Percentiles rank a stretch among this genome's conserved stretches.
Conservation (phyloP, 2,329 filamentous ascomycete genomes). For the Paracamarosporium sp. region DNA sequence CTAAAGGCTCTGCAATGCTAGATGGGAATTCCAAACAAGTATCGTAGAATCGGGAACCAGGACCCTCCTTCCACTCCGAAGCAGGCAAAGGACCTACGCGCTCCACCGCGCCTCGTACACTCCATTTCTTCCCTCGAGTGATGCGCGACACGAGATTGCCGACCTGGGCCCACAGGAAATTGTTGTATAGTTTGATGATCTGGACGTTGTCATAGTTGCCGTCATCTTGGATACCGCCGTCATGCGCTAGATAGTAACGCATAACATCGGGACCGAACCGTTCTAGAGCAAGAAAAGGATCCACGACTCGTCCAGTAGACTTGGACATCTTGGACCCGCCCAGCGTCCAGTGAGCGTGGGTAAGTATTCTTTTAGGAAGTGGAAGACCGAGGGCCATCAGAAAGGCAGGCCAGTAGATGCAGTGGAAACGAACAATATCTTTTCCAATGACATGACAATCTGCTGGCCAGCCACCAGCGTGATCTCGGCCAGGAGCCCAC, state of each 20-base stretch:
- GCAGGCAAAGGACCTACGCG: constrained; percentile 32
- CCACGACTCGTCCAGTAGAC: constrained; percentile 91
- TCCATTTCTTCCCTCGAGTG: constrained; percentile 73
- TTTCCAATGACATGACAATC: constrained; percentile 94
- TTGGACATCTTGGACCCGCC: constrained; percentile 95
- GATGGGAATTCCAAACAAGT: constrained; percentile 42
- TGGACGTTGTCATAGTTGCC: constrained; percentile 82
- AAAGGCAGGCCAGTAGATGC: constrained; percentile 97
- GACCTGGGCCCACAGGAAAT: constrained; percentile 75
- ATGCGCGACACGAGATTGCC: constrained; percentile 82
- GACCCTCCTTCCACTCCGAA: constrained; percentile 36
- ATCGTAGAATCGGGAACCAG: constrained; percentile 40
- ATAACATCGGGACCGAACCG: constrained; percentile 87
- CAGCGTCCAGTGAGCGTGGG: constrained; percentile 96
- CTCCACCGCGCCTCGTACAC: constrained; percentile 65
- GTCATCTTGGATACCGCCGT: constrained; percentile 79
- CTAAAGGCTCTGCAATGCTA: constrained; percentile 29
- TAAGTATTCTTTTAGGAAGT: constrained; percentile 78
- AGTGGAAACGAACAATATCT: constrained; percentile 93
- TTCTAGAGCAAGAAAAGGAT: constrained; percentile 89
- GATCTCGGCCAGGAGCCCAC: constrained; percentile 71
- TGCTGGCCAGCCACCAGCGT: constrained; percentile 79
- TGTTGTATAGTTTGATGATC: constrained; percentile 80
- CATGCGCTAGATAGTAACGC: constrained; percentile 85
- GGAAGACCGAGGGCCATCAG: constrained; percentile 86